Evolutionary conservation across 768 basidiomycete species (phyloP), one percentile per base, ranked within the genome.

Genomic region (Fistulinella prunicolor): DNA sequence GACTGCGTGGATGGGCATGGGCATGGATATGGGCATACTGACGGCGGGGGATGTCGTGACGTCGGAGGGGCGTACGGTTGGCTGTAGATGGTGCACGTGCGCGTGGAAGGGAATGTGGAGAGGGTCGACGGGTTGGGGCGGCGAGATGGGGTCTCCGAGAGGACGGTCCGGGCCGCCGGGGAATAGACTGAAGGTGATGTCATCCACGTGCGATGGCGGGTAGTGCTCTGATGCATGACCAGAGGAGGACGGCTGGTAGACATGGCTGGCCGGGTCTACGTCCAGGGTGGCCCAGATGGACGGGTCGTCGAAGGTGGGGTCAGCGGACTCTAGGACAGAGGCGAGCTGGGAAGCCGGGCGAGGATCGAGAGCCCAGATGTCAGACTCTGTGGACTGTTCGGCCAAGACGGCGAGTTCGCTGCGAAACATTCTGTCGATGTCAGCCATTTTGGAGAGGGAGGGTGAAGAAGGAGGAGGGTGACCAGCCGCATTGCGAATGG

Each of bases 31-130:
- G 14, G 38, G 38, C 0, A 19, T 0, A 23, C 2, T 3, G 21
- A 24, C 17, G 14, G 29, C 5, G n/a, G 54, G 32, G 32, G 49
- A 30, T 6, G 13, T 4, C 30, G 35, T 8, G 28, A 68, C 23
- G 14, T 65, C 66, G 5, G 64, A 44, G 42, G 56, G 60, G 22
- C 44, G 55, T 0, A 68, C 61, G 24, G 64, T 65, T 9, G 45
- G 47, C 19, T 47, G 63, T 7, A 47, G 48, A 12, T 37, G 30
- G 9, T 35, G 36, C 20, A 30, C 41, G 20, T 36, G 37, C 0
- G 22, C 38, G 14, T 16, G 21, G 6, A 42, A 16, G 16, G 46
- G 26, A 28, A 6, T 10, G 10, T 28, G 26, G 26, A 6, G 26
- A 28, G 6, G 19, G 29, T 38, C 42, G 1, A 17, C 13, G 6